phyloP scores from a whole-genome alignment of 1,284 basidiomycete genomes.

The Coniophora puteana region DNA sequence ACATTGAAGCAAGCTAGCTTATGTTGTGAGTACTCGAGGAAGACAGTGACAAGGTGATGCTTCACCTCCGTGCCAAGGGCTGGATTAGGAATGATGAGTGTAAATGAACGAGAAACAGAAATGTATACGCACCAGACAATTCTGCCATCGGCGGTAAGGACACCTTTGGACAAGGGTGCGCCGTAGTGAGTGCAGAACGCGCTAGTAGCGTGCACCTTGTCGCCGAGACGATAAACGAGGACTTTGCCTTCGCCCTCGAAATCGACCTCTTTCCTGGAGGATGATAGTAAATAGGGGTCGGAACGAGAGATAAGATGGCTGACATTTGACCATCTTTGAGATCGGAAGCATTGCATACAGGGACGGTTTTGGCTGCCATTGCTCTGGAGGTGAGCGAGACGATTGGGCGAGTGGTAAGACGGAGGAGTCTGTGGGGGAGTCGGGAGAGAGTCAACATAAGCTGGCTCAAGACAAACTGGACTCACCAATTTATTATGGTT shows the following conservation, averaged over 20 bases:
- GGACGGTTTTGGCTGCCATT: constrained; percentile 47
- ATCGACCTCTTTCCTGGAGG: constrained; percentile 71
- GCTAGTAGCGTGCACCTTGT: constrained; percentile 75
- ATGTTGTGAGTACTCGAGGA: not conserved
- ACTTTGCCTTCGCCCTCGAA: constrained; percentile 78
- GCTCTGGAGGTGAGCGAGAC: too few relatives aligned
- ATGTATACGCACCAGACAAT: constrained; percentile 62
- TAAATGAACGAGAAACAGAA: not conserved
- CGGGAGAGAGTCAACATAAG: too few relatives aligned
- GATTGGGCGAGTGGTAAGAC: too few relatives aligned
- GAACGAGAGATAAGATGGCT: constrained; percentile 14
- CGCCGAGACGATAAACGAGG: constrained; percentile 74
- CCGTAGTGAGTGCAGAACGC: constrained; percentile 91
- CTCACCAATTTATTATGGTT: too few relatives aligned
- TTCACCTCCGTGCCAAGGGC: constrained; percentile 88
- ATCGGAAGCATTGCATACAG: constrained; percentile 63
- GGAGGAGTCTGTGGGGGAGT: constrained; percentile 1
- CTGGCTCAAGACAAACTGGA: too few relatives aligned
- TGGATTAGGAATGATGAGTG: constrained; percentile 20
- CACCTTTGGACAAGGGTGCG: constrained; percentile 80
- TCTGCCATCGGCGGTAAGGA: constrained; percentile 75
- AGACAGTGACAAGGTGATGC: not conserved
- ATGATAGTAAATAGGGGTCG: constrained; percentile 1
- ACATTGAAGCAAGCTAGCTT: constrained; percentile 86
- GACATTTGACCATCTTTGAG: constrained; percentile 79